phyloP scores from a whole-genome alignment of 2,329 filamentous ascomycete genomes.

The Fusarium sp. region DNA sequence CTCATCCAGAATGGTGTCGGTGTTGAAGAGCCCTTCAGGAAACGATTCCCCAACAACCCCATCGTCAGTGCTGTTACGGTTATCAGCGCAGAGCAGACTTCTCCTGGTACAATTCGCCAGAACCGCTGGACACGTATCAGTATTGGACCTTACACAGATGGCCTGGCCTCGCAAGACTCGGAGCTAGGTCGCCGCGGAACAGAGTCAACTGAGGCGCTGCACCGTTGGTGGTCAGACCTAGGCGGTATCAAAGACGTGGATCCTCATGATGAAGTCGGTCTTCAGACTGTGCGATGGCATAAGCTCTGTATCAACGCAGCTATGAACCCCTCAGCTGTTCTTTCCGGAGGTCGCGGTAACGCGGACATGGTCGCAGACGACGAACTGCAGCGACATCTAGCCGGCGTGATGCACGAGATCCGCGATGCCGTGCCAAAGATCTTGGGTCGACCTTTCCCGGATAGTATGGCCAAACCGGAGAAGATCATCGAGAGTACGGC shows the following conservation, averaged over 20 bases:
- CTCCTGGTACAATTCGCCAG: slow-evolving; percentile 72
- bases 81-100: slow-evolving; percentile 73
- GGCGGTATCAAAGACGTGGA: slow-evolving; percentile 75
- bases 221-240: slow-evolving; percentile 62
- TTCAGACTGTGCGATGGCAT: slow-evolving; percentile 79
- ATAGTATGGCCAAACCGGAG: slow-evolving; percentile 68
- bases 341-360: slow-evolving; percentile 73
- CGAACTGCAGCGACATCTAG: slow-evolving; percentile 70
- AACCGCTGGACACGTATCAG: slow-evolving; percentile 80
- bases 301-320: slow-evolving; percentile 81
- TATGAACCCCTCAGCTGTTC: slow-evolving; percentile 78
- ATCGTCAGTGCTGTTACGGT: slow-evolving; percentile 77
- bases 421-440: slow-evolving; percentile 71
- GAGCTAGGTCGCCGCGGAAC: slow-evolving; percentile 51
- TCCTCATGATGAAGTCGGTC: slow-evolving; percentile 70
- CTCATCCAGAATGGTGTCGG: slow-evolving; percentile 78
- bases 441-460: slow-evolving; percentile 69
- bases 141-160: slow-evolving; percentile 71
- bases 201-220: slow-evolving; percentile 61
- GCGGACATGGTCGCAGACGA: slow-evolving; percentile 72
- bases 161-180: slow-evolving; percentile 53
- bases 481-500: slow-evolving; percentile 71
- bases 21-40: slow-evolving; percentile 74
- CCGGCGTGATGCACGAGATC: slow-evolving; percentile 77
- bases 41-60: slow-evolving; percentile 68